Conservation (phyloP, 768 basidiomycete genomes). For the Rhodocollybia butyracea region DNA sequence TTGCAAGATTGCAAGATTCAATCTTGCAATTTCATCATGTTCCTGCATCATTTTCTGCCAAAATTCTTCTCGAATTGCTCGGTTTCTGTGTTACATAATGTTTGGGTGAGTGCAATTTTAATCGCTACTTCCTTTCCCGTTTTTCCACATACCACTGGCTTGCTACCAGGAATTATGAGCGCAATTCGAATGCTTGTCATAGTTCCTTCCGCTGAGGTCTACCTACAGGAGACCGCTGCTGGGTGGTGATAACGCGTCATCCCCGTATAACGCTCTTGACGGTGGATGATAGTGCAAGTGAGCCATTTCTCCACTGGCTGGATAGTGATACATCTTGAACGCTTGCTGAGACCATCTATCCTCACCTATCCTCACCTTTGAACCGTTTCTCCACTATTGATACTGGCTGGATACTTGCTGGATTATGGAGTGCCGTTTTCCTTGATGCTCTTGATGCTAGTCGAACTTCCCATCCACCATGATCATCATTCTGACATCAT, state of each 20-base stretch:
- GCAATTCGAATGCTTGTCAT: conserved; percentile 14
- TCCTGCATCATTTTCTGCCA: background rate
- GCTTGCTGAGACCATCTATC: conserved; percentile 17
- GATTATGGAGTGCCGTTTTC: conserved; percentile 81
- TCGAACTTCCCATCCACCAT: conserved; percentile 15
- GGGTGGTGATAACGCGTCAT: conserved; percentile 38
- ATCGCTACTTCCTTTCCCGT: conserved; percentile 1
- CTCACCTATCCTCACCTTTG: conserved; percentile 28
- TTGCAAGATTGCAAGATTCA: background rate
- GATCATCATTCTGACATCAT: conserved; percentile 5
- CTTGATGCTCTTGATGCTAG: conserved; percentile 82
- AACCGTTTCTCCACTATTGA: conserved; percentile 50
- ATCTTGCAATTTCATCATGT: no score
- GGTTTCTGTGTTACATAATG: background rate
- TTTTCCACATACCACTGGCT: background rate
- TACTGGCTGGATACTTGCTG: conserved; percentile 68
- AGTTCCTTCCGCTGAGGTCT: conserved; percentile 37
- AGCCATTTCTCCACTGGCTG: no score
- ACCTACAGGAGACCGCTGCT: conserved; percentile 55
- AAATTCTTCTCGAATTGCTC: background rate
- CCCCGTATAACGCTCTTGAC: conserved; percentile 46
- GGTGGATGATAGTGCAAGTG: conserved; percentile 26
- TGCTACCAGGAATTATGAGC: conserved; percentile 19
- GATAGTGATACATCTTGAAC: no score
- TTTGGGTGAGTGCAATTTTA: background rate